Evolutionary conservation across 2,329 filamentous ascomycete genomes (phyloP).

Genomic region (Microdochium nivale): DNA sequence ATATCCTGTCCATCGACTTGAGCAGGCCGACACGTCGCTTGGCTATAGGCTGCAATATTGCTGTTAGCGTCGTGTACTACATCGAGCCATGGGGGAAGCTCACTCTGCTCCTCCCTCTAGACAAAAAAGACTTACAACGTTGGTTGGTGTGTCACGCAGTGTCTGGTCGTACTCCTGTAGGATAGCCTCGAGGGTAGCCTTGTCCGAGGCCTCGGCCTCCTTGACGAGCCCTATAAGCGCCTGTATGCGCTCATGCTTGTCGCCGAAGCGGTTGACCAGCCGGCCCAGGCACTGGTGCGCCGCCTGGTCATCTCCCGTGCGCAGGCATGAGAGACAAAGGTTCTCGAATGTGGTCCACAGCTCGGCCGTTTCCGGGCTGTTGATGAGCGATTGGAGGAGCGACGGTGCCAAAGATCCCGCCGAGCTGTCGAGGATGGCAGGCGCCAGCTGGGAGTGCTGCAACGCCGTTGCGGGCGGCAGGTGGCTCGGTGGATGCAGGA

Average conservation of each 20-base stretch:
- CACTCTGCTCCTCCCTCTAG: too few relatives aligned
- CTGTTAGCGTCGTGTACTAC: neutral
- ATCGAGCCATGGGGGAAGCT: neutral
- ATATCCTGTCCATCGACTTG: constrained; percentile 57
- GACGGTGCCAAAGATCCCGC: constrained; percentile 47
- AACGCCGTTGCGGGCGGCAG: constrained; percentile 48
- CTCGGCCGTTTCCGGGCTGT: constrained; percentile 62
- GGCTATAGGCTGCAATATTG: constrained; percentile 55
- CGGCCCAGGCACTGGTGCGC: constrained; percentile 69
- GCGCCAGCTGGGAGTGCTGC: constrained; percentile 52
- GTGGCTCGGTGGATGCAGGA: constrained; percentile 48
- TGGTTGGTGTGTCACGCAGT: constrained; percentile 64
- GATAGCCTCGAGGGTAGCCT: constrained; percentile 57
- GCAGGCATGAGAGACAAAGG: constrained; percentile 73
- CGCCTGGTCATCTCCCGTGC: constrained; percentile 71
- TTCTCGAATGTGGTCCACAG: constrained; percentile 84
- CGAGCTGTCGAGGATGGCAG: constrained; percentile 43
- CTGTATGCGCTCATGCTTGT: constrained; percentile 77
- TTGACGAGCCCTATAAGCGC: constrained; percentile 74
- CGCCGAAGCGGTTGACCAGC: constrained; percentile 72
- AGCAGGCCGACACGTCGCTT: constrained; percentile 80
- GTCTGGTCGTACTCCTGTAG: constrained; percentile 72
- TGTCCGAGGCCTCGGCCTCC: constrained; percentile 67
- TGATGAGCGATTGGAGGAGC: constrained; percentile 42
- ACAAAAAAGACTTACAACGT: constrained; percentile 53